These are phyloP conservation scores for Kalmanozyma brasiliensis DNA, from an alignment of 1,284 basidiomycete genomes.

Conservation along the genomic window DNA sequence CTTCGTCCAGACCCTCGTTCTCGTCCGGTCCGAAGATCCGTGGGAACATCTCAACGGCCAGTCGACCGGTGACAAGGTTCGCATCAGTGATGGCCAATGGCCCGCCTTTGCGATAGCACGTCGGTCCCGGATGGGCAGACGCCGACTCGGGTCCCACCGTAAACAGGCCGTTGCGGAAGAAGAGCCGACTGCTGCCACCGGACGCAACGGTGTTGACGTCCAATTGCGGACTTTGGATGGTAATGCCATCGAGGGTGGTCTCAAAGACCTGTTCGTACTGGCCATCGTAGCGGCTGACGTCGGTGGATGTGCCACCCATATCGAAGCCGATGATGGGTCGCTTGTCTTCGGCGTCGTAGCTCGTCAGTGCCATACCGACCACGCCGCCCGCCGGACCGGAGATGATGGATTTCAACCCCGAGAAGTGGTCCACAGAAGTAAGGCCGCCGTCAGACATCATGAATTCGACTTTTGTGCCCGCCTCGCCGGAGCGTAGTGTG, in stretches of 20 bases:
- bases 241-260: conserved; percentile 88
- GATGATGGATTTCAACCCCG: conserved; percentile 86
- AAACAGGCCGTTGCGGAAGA: conserved; percentile 66
- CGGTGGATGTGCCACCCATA: conserved; percentile 81
- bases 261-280: conserved; percentile 88
- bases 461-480: conserved; percentile 66
- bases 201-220: conserved; percentile 68
- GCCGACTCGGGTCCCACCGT: conserved; percentile 65
- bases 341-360: conserved; percentile 77
- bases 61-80: conserved; percentile 63
- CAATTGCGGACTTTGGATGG: conserved; percentile 83
- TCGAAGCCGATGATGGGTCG: conserved; percentile 75
- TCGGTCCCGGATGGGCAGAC: conserved; percentile 64
- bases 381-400: conserved; percentile 89
- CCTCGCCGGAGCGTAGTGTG: conserved; percentile 72
- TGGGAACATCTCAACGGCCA: conserved; percentile 73
- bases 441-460: conserved; percentile 75
- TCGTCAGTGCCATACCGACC: conserved; percentile 85
- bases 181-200: conserved; percentile 62
- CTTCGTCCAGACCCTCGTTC: conserved; percentile 80
- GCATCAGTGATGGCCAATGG: conserved; percentile 67
- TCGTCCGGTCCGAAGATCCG: conserved; percentile 88
- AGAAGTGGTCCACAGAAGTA: conserved; percentile 85
- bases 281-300: conserved; percentile 87
- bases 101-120: conserved; percentile 66